phyloP scores from a whole-genome alignment of 2,329 filamentous ascomycete species.

The Penicillium sp. region DNA sequence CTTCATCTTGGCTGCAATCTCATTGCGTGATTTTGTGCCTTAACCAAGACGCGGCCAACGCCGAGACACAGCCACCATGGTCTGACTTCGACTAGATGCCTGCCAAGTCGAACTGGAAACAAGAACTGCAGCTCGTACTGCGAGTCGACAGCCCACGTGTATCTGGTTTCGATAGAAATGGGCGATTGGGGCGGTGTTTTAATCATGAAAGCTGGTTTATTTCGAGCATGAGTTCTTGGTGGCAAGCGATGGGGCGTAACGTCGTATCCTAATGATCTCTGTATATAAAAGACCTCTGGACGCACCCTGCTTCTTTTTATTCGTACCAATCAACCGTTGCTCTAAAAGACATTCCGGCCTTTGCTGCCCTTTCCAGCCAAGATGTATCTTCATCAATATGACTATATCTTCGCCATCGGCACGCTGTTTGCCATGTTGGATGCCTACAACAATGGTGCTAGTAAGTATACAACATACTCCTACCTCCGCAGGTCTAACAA shows the following conservation, averaged over 20 bases:
- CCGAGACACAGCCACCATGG: slow-evolving; percentile 9
- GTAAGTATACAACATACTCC: slow-evolving; percentile 50
- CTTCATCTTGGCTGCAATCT: slow-evolving; percentile 2
- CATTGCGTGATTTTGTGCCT: slow-evolving; percentile 11
- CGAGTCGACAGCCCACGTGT: slow-evolving; percentile 25
- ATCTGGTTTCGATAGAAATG: not conserved
- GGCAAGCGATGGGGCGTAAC: not conserved
- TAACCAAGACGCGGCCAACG: not conserved
- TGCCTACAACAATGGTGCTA: slow-evolving; percentile 77
- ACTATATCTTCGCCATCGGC: slow-evolving; percentile 73
- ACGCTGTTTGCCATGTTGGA: slow-evolving; percentile 74
- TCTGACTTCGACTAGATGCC: slow-evolving; percentile 10
- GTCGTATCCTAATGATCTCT: not conserved
- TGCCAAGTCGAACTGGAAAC: slow-evolving; percentile 5
- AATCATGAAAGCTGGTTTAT: not conserved
- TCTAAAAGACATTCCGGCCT: slow-evolving; percentile 10
- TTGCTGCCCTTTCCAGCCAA: slow-evolving; percentile 31
- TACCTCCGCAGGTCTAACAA: not conserved
- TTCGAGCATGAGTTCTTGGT: not conserved
- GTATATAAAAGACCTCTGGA: not conserved
- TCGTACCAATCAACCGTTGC: not conserved
- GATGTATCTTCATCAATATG: slow-evolving; percentile 63
- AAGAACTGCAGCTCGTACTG: slow-evolving; percentile 6
- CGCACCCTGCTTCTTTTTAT: not conserved
- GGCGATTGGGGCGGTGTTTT: not conserved